A percentile compares a stretch with the other conserved stretches of the same genome.
phyloP scores from a whole-genome alignment of 176 grass and related monocot genomes.

The Oryza officinalis region DNA sequence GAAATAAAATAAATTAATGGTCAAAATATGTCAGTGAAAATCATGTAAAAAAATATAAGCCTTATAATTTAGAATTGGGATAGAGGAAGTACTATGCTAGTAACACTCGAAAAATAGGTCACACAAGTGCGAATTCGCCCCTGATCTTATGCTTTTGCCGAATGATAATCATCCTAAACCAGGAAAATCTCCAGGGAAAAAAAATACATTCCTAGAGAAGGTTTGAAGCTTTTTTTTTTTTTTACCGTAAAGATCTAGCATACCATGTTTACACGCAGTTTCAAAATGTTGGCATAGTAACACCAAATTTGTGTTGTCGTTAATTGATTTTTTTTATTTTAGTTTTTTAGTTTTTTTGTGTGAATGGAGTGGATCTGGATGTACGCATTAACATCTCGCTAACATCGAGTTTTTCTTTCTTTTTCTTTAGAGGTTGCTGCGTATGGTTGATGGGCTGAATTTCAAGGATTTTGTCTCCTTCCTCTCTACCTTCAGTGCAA shows the following conservation, averaged over 20 bases:
- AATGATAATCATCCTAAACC: background rate
- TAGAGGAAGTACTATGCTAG: background rate
- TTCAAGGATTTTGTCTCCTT: constrained; percentile 81
- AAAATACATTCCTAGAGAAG: background rate
- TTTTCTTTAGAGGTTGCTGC: constrained; percentile 62
- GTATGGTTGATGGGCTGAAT: constrained; percentile 87
- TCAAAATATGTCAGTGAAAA: too few relatives aligned
- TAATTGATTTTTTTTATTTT: too few relatives aligned
- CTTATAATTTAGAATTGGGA: too few relatives aligned
- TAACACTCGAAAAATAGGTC: too few relatives aligned
- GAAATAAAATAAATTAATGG: too few relatives aligned
- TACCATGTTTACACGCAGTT: background rate
- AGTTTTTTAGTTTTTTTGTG: background rate
- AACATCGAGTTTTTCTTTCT: background rate
- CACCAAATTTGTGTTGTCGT: background rate
- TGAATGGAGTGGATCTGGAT: background rate
- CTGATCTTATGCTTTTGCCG: background rate
- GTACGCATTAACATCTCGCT: background rate
- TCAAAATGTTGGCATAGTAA: background rate
- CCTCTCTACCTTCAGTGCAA: constrained; percentile 70
- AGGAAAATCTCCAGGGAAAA: background rate
- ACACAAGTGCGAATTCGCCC: too few relatives aligned
- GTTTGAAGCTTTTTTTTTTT: background rate
- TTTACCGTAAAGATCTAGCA: background rate
- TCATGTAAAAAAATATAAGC: too few relatives aligned